Conservation (phyloP, 2,329 filamentous ascomycete genomes). For the Stemphylium vesicarium region DNA sequence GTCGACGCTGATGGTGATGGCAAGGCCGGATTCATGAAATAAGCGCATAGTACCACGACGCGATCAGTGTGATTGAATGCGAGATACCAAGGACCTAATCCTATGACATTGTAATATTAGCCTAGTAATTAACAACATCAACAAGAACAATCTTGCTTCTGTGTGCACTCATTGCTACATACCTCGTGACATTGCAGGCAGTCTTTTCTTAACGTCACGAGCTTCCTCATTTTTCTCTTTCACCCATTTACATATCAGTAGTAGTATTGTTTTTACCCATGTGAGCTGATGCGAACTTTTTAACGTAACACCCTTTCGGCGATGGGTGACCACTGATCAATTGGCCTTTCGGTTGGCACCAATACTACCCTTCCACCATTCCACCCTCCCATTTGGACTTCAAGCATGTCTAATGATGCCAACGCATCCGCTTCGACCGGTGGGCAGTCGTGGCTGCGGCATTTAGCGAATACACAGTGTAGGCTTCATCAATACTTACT, state of each 20-base stretch:
- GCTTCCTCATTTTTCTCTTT: too few relatives aligned
- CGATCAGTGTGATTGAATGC: slow-evolving; percentile 6
- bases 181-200: too few relatives aligned
- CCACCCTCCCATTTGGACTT: slow-evolving; percentile 40
- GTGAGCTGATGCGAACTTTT: too few relatives aligned
- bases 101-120: slow-evolving; percentile 18
- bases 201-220: neutral
- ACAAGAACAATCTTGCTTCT: neutral
- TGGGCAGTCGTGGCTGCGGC: slow-evolving; percentile 35
- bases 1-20: slow-evolving; percentile 62
- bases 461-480: neutral
- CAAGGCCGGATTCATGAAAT: slow-evolving; percentile 63
- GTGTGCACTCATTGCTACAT: too few relatives aligned
- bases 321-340: slow-evolving; percentile 47
- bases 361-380: slow-evolving; percentile 48
- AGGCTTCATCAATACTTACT: slow-evolving; percentile 44
- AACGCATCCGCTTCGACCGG: slow-evolving; percentile 29
- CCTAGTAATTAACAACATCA: slow-evolving; percentile 9
- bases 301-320: slow-evolving; percentile 38
- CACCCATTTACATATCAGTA: too few relatives aligned
- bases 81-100: slow-evolving; percentile 13
- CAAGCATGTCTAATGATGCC: slow-evolving; percentile 30
- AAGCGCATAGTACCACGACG: slow-evolving; percentile 38
- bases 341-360: slow-evolving; percentile 47
- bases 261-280: too few relatives aligned